Base-by-base conservation (phyloP, 176 grass and related monocot species). In the Hordeum marinum region DNA sequence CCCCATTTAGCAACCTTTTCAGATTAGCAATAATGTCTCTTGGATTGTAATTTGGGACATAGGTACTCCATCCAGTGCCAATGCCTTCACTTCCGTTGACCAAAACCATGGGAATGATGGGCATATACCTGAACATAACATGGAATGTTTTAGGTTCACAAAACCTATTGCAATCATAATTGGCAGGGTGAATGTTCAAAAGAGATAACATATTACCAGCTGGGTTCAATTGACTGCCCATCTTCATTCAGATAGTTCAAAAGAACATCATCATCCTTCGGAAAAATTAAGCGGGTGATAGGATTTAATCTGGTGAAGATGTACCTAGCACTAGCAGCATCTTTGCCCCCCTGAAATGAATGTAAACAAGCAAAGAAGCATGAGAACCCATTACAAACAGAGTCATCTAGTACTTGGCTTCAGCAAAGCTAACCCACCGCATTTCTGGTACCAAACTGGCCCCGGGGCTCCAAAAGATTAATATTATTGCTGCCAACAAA, bases 401-500 rank as follows among this genome's bases (percentile, higher is more conserved):
- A 6, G 11, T 29, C 20, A 15, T 64, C n/a, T 32, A 0, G 27
- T 24, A 74, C 43, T 50, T 46, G 2, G 29, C 3, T 40, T 46
- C 24, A 6, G 0, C 36, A 26, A 25, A 46, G 70, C 25, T 74
- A 29, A 17, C 71, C 71, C 71, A 87, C 83, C 73, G 90, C 82
- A 61, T 84, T 55, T 74, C 96, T 88, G 58, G 93, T 99, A 6
- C 93, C 96, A 14, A 99, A 99, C 72, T 99, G 96, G 25, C 96
- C 96, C 63, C 67, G 59, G 50, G 93, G 93, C n/a, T 37, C 62
- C 73, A 99, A 76, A 15, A 99, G 90, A 54, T 91, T 94, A 24
- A 99, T 89, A 26, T 99, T 96, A 84, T 99, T 99, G 86, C 90
- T 94, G 29, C 96, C 93, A 41, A 96, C 96, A 82, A 96, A 99